Conservation (phyloP, 2,329 filamentous ascomycete species). For the Aspergillus sp. region DNA sequence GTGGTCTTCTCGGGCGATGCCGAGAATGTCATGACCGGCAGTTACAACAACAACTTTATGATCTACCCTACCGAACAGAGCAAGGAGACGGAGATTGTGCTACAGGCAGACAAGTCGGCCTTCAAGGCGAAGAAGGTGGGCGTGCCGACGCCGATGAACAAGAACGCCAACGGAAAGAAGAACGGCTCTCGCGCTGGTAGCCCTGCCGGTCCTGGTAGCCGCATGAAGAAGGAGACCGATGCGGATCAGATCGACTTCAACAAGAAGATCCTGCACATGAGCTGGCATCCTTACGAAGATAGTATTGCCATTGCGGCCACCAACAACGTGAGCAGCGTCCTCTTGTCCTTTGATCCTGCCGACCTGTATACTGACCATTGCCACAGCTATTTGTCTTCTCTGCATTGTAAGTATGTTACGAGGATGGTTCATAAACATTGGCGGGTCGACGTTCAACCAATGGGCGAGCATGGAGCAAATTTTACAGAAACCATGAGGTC, state of each 20-base stretch:
- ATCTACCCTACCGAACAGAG: constrained; percentile 96
- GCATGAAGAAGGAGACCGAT: constrained; percentile 99
- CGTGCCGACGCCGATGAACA: constrained; percentile 95
- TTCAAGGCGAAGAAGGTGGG: constrained; percentile 99
- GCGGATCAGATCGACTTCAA: constrained; percentile 99
- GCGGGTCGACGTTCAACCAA: constrained; percentile 21
- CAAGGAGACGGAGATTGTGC: constrained; percentile 93
- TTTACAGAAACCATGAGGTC: constrained; percentile 18
- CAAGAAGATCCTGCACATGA: constrained; percentile 99
- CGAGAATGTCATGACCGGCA: constrained; percentile 99
- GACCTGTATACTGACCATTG: constrained; percentile 15
- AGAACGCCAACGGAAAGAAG: constrained; percentile 71
- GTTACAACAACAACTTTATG: constrained; percentile 99
- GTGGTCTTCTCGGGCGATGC: constrained; percentile 98
- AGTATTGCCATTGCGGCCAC: constrained; percentile 99
- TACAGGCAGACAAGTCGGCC: constrained; percentile 97
- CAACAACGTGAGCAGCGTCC: constrained; percentile 78
- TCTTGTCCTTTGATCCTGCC: not conserved
- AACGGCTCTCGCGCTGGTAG: constrained; percentile 83
- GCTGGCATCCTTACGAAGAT: constrained; percentile 99
- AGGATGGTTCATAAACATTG: constrained; percentile 21
- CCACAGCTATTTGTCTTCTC: constrained; percentile 74
- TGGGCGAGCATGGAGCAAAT: constrained; percentile 12
- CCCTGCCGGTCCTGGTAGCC: constrained; percentile 81
- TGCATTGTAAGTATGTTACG: constrained; percentile 55